Conservation (phyloP, 306 rosid genomes). For the Lotus japonicus region DNA sequence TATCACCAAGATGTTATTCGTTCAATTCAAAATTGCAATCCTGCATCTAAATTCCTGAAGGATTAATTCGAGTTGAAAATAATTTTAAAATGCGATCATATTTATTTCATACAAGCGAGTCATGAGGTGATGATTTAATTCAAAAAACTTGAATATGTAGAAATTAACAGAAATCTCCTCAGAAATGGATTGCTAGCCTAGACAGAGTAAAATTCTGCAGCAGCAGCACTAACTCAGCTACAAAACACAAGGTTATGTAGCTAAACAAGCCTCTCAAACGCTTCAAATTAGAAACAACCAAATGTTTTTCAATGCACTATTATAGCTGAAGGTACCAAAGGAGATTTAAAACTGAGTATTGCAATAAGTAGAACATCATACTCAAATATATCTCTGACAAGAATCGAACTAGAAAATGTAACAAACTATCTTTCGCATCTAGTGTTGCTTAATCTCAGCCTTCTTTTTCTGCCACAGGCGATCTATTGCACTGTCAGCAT, state of each 20-base stretch:
- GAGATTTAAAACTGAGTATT: neutral
- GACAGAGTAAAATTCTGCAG: no score
- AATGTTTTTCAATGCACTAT: neutral
- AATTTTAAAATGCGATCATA: no score
- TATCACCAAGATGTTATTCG: no score
- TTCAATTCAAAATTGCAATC: no score
- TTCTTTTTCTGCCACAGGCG: constrained; percentile 58
- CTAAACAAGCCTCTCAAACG: neutral
- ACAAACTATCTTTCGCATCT: constrained; percentile 10
- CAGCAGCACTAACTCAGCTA: neutral
- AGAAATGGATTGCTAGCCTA: no score
- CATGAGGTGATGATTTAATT: no score
- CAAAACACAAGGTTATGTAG: no score
- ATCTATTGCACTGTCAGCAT: constrained; percentile 59
- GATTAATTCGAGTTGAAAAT: no score
- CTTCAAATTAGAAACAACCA: neutral
- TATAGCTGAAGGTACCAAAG: neutral
- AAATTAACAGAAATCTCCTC: no score
- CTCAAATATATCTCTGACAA: constrained; percentile 15
- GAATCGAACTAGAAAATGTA: neutral
- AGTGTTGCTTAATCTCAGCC: constrained; percentile 40
- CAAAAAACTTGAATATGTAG: no score
- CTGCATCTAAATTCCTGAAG: no score
- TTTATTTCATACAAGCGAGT: no score
- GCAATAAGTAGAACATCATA: neutral